A percentile compares a stretch with the other conserved stretches of the same genome.
phyloP scores from a whole-genome alignment of 768 basidiomycete species.

The Hydnum rufescens region DNA sequence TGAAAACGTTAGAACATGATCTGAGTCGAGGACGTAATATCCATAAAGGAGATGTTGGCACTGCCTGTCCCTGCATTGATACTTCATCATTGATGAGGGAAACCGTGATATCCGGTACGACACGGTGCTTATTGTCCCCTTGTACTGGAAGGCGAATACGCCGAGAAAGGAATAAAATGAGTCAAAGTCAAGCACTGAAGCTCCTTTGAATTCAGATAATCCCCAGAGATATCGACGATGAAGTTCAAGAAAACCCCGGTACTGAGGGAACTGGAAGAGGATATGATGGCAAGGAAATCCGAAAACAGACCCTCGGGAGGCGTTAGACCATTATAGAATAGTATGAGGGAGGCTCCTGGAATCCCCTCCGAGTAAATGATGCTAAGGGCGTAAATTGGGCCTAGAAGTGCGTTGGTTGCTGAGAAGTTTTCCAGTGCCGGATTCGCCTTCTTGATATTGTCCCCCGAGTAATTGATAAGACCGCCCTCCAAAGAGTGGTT shows the following conservation, averaged over 20 bases:
- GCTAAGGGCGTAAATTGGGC: conserved; percentile 29
- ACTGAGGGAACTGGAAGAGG: conserved; percentile 21
- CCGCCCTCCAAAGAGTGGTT: background rate
- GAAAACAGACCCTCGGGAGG: conserved; percentile 33
- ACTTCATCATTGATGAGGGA: background rate
- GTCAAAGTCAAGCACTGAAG: background rate
- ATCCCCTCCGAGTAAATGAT: conserved; percentile 20
- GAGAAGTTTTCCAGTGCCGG: conserved; percentile 25
- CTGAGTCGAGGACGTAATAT: background rate
- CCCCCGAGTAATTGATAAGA: background rate
- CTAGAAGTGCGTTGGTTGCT: conserved; percentile 27
- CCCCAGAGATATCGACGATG: conserved; percentile 14
- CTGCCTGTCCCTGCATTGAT: background rate
- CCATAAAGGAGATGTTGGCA: background rate
- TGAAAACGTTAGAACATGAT: no score
- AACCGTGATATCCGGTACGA: background rate
- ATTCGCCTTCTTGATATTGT: no score
- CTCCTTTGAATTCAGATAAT: background rate
- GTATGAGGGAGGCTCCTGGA: conserved; percentile 19
- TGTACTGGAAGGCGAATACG: background rate
- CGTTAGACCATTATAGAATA: conserved; percentile 41
- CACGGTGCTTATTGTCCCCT: background rate
- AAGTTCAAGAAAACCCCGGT: conserved; percentile 26
- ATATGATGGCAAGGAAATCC: conserved; percentile 28
- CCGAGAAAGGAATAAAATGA: background rate